Percentiles rank a stretch among this genome's conserved stretches.
Conservation (phyloP, 441 rosid species). For the Jatropha multifida region DNA sequence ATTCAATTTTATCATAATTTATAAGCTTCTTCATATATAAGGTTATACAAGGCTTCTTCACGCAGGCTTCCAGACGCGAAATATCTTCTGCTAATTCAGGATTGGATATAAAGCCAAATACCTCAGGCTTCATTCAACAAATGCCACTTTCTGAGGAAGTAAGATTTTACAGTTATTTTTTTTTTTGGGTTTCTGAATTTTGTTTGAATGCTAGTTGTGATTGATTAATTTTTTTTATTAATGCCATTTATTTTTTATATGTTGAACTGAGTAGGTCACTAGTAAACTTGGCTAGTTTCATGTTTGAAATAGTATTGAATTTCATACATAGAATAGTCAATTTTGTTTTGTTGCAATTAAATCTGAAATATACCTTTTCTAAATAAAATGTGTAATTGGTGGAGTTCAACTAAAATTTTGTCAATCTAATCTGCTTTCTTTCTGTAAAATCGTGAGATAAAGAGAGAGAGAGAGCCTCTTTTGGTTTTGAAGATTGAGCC, state of each 20-base stretch:
- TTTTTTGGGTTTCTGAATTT: constrained; percentile 8
- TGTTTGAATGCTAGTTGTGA: neutral
- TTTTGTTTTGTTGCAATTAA: neutral
- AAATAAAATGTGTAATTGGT: neutral
- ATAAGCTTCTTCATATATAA: constrained; percentile 13
- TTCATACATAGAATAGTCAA: neutral
- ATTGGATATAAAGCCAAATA: constrained; percentile 36
- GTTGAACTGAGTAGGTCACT: constrained; percentile 9
- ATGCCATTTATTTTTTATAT: neutral
- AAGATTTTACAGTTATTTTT: constrained; percentile 22
- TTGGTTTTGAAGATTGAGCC: neutral
- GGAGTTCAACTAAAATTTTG: neutral
- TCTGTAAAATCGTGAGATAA: neutral
- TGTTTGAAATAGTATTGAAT: neutral
- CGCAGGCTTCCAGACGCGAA: constrained; percentile 52
- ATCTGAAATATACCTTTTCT: neutral
- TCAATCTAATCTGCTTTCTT: neutral
- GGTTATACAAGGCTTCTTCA: constrained; percentile 19
- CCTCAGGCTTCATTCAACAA: constrained; percentile 32
- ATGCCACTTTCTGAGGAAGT: constrained; percentile 34
- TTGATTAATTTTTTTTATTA: constrained; percentile 2
- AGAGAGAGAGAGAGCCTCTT: neutral
- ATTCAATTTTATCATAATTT: constrained; percentile 8
- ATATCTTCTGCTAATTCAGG: constrained; percentile 41
- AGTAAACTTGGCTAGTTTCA: neutral